These are phyloP conservation scores for Malassezia dermatis DNA, from an alignment of 1,284 basidiomycete genomes.

Conservation along the genomic window DNA sequence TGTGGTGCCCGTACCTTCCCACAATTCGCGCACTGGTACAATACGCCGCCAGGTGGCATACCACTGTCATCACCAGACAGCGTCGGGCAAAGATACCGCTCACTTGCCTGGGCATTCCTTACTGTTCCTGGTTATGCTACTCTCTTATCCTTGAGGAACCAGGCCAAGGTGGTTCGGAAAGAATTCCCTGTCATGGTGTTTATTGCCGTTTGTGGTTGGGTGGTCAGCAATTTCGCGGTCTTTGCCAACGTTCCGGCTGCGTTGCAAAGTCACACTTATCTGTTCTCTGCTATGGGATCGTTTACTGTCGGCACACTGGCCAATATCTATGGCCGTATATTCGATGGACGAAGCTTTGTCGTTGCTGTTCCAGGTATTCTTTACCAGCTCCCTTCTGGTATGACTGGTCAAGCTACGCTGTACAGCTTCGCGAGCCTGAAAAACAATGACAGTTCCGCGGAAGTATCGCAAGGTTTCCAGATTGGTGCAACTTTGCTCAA, in stretches of 20 bases:
- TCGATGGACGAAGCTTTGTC: constrained; percentile 66
- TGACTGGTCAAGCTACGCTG: constrained; percentile 40
- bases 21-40: constrained; percentile 4
- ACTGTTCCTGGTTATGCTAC: constrained; percentile 68
- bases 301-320: constrained; percentile 73
- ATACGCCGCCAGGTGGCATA: background rate
- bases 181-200: constrained; percentile 61
- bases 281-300: constrained; percentile 54
- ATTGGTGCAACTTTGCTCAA: constrained; percentile 32
- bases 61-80: background rate
- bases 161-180: constrained; percentile 59
- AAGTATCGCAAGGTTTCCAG: constrained; percentile 21
- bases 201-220: constrained; percentile 68
- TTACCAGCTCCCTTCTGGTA: constrained; percentile 75
- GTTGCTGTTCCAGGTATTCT: constrained; percentile 59
- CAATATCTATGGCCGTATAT: constrained; percentile 71
- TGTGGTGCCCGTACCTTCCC: background rate
- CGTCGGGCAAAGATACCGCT: background rate
- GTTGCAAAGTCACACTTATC: constrained; percentile 27
- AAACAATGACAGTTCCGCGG: background rate
- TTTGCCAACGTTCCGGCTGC: background rate
- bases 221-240: constrained; percentile 22
- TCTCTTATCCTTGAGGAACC: constrained; percentile 65
- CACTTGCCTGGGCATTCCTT: constrained; percentile 53
- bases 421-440: background rate